A percentile compares a stretch with the other conserved stretches of the same genome.
phyloP scores from a whole-genome alignment of 768 basidiomycete species.

The Calocybe gangraenosa region DNA sequence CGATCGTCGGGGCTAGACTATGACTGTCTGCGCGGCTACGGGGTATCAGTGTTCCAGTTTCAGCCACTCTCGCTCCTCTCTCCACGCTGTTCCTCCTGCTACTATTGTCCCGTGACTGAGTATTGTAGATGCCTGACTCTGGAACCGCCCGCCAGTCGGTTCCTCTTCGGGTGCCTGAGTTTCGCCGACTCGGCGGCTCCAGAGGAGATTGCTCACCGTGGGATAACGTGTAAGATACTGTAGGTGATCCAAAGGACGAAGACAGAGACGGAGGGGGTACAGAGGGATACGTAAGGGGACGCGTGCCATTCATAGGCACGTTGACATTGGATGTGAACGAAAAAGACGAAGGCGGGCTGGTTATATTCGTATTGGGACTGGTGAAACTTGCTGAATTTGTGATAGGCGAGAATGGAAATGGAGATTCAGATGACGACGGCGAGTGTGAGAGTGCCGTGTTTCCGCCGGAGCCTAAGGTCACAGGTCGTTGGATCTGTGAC shows the following conservation, averaged over 20 bases:
- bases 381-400: slow-evolving; percentile 51
- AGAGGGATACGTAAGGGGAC: slow-evolving; percentile 68
- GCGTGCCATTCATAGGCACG: slow-evolving; percentile 27
- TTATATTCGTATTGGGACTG: slow-evolving; percentile 60
- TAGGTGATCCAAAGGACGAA: slow-evolving; percentile 73
- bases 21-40: slow-evolving; percentile 47
- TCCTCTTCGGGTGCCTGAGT: slow-evolving; percentile 39
- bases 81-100: slow-evolving; percentile 60
- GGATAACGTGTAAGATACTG: slow-evolving; percentile 35
- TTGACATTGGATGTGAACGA: slow-evolving; percentile 43
- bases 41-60: slow-evolving; percentile 55
- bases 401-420: slow-evolving; percentile 63
- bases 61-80: slow-evolving; percentile 63
- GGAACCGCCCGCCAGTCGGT: slow-evolving; percentile 29
- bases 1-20: slow-evolving; percentile 28
- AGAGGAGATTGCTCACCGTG: slow-evolving; percentile 48
- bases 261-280: slow-evolving; percentile 82
- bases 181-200: slow-evolving; percentile 52
- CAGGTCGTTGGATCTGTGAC: slow-evolving; percentile 57
- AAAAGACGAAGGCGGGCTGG: slow-evolving; percentile 69
- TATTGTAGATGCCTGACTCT: slow-evolving; percentile 29
- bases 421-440: slow-evolving; percentile 61
- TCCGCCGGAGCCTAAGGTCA: slow-evolving; percentile 41
- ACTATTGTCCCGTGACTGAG: slow-evolving; percentile 27
- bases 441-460: slow-evolving; percentile 66